Base-by-base conservation (phyloP, 176 grass and related monocot species). In the Puya raimondii region DNA sequence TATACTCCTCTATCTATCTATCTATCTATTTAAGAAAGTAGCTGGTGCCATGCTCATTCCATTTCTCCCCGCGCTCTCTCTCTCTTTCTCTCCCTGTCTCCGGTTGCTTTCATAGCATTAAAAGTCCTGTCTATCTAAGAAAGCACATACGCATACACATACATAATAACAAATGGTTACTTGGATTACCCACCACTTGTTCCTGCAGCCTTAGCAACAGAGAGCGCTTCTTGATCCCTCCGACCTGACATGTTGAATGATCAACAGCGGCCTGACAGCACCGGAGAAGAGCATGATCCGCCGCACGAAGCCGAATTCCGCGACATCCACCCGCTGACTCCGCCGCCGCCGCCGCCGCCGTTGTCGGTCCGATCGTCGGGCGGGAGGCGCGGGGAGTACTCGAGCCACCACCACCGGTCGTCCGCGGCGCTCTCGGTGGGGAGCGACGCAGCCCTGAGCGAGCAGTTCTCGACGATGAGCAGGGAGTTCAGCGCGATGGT, bases 401-500 rank as follows among this genome's bases (percentile, higher is more conserved):
- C 74, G 0, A 68, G 81, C 17, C 77, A 68, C 79, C 77, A 68
- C 79, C 83, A 78, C 50, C 80, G 66, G 3, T 90, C 83, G 16
- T 57, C 27, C 2, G 27, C 69, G 16, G 23, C 69, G 51, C 65
- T 69, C 52, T 77, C 74, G 8, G 29, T 69, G 10, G 23, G 74
- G 64, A 76, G 64, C 64, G 47, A 66, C 63, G 74, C 53, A 4
- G 64, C 73, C 6, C 66, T 68, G 47, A 75, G 73, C 29, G 85
- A 91, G 64, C 78, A 82, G 33, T 82, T 87, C 65, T 64, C 64
- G 69, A 78, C 70, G 71, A 88, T 92, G 85, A 85, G 76, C 76
- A 81, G 76, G 25, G 89, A 92, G 85, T 85, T 85, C 82, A 83
- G 66, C 79, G 85, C 76, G 27, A 85, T 92, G 85, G 85, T 88